Conservation (phyloP, 2,329 filamentous ascomycete genomes). For the Colletotrichum sp. region DNA sequence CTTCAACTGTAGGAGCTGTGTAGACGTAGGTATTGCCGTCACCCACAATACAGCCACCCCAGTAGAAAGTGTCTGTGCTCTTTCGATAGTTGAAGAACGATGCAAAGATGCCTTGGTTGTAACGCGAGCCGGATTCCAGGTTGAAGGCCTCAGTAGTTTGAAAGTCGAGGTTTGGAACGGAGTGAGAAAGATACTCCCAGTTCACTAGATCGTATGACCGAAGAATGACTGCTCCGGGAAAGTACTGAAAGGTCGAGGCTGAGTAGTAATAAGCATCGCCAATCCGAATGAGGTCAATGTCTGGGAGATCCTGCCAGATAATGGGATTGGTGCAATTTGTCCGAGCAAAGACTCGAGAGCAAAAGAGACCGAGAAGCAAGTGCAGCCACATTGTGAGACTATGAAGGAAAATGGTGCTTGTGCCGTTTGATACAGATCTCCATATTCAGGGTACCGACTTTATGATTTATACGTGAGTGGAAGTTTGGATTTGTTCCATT, state of each 20-base stretch:
- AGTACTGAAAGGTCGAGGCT: background rate
- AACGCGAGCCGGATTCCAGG: background rate
- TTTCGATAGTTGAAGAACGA: background rate
- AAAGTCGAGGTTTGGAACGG: background rate
- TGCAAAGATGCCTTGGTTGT: background rate
- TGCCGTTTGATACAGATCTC: background rate
- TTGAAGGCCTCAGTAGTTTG: background rate
- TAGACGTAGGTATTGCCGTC: background rate
- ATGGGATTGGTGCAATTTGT: background rate
- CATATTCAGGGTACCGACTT: background rate
- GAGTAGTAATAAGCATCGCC: background rate
- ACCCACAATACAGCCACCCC: background rate
- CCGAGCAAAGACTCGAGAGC: background rate
- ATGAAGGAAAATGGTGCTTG: background rate
- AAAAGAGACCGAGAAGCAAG: background rate
- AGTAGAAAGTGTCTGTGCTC: background rate
- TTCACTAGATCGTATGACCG: background rate
- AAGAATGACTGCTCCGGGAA: background rate
- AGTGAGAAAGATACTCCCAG: background rate
- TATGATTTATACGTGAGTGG: background rate
- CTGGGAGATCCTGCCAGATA: background rate
- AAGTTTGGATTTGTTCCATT: background rate
- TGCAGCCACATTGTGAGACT: background rate
- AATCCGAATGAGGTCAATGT: background rate
- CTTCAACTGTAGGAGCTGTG: background rate